phyloP scores from a whole-genome alignment of 768 basidiomycete species.

The Pholiota conissans region DNA sequence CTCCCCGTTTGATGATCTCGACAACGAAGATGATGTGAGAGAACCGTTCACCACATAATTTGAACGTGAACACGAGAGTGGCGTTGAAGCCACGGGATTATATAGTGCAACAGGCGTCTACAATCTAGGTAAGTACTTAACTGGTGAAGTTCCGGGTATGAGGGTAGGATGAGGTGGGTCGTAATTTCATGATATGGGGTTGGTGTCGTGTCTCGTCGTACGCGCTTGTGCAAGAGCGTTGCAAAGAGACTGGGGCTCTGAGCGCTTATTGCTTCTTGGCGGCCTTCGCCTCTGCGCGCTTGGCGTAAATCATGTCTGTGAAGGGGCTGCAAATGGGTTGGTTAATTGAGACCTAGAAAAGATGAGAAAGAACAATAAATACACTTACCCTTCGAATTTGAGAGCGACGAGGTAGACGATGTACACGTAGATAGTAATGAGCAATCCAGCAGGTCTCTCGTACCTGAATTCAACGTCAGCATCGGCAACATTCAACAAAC shows the following conservation, averaged over 20 bases:
- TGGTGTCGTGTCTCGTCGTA: not conserved
- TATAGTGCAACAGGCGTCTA: not conserved
- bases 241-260: not conserved
- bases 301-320: slow-evolving; percentile 8
- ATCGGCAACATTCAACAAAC: not conserved
- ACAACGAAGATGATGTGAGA: too few species aligned
- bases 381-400: slow-evolving; percentile 82
- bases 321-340: not conserved
- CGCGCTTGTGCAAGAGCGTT: not conserved
- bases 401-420: slow-evolving; percentile 83
- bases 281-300: slow-evolving; percentile 6
- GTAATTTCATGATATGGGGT: slow-evolving; percentile 2
- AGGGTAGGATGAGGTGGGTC: not conserved
- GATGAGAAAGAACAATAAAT: not conserved
- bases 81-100: slow-evolving; percentile 7
- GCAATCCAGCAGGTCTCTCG: slow-evolving; percentile 80
- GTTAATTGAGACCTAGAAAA: slow-evolving; percentile 2
- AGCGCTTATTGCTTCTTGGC: not conserved
- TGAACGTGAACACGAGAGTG: not conserved
- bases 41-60: too few species aligned
- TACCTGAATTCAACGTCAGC: slow-evolving; percentile 51
- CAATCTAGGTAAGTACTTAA: slow-evolving; percentile 4
- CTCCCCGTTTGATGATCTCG: too few species aligned
- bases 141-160: slow-evolving; percentile 8
- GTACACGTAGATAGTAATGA: slow-evolving; percentile 81